Evolutionary conservation across 148 eudicot species (phyloP), one percentile per base, ranked within the genome.

Genomic region (Diospyros lotus): DNA sequence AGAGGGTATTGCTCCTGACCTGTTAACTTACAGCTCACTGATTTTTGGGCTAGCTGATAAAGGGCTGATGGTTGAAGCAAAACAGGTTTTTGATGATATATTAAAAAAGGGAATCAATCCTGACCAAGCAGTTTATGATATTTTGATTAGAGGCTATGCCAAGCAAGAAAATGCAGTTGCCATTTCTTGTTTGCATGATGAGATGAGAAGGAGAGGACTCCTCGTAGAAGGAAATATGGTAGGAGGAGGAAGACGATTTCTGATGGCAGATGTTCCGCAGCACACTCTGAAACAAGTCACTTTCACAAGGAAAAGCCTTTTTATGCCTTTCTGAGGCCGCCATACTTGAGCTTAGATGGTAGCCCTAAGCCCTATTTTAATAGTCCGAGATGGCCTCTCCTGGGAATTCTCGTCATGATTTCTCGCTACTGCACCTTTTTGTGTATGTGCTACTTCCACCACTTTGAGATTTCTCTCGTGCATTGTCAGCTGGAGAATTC

Each of bases 11-110:
- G 69, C 43, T 66, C 80, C 76, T 71, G 76, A 77, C 72, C 72
- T 77, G 40, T 71, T 77, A 15, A 77, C 76, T 6, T 77, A 63
- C 58, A 77, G 71, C 69, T 71, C 80, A 0, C 50, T 77, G 17
- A 55, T 77, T 65, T 77, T 63, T 58, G 75, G 80, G 1, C 64
- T 77, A 15, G 55, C 60, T 5, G 58, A 72, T 44, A 77, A 77
- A 72, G 76, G 76, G 39, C 66, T 71, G 58, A 77, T 77, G 75
- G 45, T 77, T 64, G 76, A 77, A 72, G 80, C 75, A 41, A 71
- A 72, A 55, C 76, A 77, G 5, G 71, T 77, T 2, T 71, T 77
- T 72, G 65, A 71, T 55, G 80, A 77, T 11, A 77, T 77, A 66
- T 45, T 71, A 68, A 65, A 65, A 58, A 71, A 6, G 50, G 80